These are phyloP conservation scores for Paramecium pentaurelia DNA, from an alignment of 73 alveolate genomes.

Conservation along the genomic window DNA sequence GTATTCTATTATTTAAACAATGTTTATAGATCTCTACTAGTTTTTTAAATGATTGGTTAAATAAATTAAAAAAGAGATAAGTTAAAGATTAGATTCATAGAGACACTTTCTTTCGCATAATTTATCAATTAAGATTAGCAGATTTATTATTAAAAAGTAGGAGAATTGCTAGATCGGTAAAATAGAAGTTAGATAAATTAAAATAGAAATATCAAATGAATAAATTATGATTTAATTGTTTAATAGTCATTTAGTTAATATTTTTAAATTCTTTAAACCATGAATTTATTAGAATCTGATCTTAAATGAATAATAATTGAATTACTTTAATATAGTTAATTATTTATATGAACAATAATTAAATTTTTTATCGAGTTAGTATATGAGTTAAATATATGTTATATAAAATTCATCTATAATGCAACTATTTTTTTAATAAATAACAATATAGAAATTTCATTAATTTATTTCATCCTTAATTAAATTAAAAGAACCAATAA, in stretches of 20 bases:
- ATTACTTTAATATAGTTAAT: not conserved
- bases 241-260: no score
- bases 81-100: constrained; percentile 74
- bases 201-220: not conserved
- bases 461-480: constrained; percentile 2
- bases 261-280: not conserved
- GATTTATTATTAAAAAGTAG: not conserved
- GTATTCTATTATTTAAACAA: not conserved
- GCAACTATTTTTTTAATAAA: not conserved
- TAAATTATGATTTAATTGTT: not conserved
- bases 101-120: constrained; percentile 83
- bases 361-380: not conserved
- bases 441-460: not conserved
- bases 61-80: constrained; percentile 65
- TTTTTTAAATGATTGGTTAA: constrained; percentile 80
- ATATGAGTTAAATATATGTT: not conserved
- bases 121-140: constrained; percentile 71
- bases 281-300: not conserved
- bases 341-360: no score
- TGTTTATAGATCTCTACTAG: constrained; percentile 67
- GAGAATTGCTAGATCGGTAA: not conserved
- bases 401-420: not conserved
- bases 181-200: not conserved
- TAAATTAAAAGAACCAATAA: not conserved
- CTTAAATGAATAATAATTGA: not conserved